Conservation (phyloP, 208 protist genomes). For the Trypanosomatidae sp. region DNA sequence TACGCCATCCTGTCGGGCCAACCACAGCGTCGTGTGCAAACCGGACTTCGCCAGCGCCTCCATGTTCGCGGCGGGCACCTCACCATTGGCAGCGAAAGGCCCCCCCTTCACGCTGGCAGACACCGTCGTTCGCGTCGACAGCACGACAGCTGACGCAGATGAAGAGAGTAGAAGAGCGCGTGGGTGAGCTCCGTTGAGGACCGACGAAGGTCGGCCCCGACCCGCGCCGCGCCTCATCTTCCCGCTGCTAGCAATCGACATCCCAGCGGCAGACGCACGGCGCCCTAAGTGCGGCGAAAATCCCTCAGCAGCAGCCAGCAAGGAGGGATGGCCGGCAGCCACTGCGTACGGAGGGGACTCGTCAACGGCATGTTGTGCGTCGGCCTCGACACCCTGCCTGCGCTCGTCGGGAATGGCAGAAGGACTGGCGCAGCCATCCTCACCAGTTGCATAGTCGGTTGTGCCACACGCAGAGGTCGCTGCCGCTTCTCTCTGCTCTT, state of each 20-base stretch:
- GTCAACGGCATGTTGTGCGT: background rate
- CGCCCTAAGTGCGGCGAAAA: background rate
- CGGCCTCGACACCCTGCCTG: background rate
- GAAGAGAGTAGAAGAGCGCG: background rate
- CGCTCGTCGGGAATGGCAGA: background rate
- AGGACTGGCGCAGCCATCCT: background rate
- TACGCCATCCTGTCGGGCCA: slow-evolving; percentile 49
- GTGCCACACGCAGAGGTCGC: background rate
- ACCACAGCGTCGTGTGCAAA: slow-evolving; percentile 57
- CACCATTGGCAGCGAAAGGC: background rate
- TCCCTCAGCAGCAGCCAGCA: background rate
- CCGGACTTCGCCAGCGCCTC: slow-evolving; percentile 23
- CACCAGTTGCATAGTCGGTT: background rate
- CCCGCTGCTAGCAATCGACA: background rate
- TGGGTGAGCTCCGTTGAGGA: background rate
- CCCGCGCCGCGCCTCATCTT: background rate
- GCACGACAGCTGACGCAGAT: background rate
- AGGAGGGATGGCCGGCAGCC: background rate
- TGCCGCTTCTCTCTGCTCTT: background rate
- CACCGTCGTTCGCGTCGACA: background rate
- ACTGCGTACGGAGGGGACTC: background rate
- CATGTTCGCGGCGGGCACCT: slow-evolving; percentile 32
- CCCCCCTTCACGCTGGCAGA: background rate
- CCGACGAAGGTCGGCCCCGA: background rate
- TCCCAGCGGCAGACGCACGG: background rate